Percentiles rank a stretch among this genome's conserved stretches.
phyloP scores from a whole-genome alignment of 441 rosid species.

The Daphne laureola region DNA sequence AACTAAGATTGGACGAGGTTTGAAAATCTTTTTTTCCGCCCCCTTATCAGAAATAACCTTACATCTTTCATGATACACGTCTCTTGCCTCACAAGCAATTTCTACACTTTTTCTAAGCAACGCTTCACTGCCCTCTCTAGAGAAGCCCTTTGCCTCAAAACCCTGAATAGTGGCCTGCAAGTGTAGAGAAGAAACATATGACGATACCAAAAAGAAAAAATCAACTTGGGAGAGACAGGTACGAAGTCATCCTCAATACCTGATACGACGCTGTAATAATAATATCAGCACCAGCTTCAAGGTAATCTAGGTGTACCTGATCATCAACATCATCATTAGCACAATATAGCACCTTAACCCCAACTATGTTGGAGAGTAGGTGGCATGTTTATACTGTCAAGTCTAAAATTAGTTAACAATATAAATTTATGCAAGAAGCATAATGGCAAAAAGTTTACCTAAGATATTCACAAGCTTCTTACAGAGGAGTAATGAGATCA shows the following conservation, averaged over 20 bases:
- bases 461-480: no score
- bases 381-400: no score
- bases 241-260: slow-evolving; percentile 24
- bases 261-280: slow-evolving; percentile 87
- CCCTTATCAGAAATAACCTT: slow-evolving; percentile 19
- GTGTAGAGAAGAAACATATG: not conserved
- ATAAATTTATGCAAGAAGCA: no score
- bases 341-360: no score
- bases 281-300: slow-evolving; percentile 93
- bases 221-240: not conserved
- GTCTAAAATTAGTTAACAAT: no score
- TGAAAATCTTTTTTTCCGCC: no score
- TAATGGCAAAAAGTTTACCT: no score
- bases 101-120: slow-evolving; percentile 60
- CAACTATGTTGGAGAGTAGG: no score
- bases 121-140: slow-evolving; percentile 57
- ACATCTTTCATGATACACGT: slow-evolving; percentile 68
- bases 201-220: not conserved
- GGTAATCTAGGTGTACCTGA: slow-evolving; percentile 80
- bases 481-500: no score
- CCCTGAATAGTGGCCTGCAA: slow-evolving; percentile 82
- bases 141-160: slow-evolving; percentile 65
- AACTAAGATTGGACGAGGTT: slow-evolving; percentile 39
- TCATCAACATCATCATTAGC: no score
- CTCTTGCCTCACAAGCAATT: slow-evolving; percentile 75